Base-by-base conservation (phyloP, 1,139 yeast species). In the Debaryomyces robertsiae region DNA sequence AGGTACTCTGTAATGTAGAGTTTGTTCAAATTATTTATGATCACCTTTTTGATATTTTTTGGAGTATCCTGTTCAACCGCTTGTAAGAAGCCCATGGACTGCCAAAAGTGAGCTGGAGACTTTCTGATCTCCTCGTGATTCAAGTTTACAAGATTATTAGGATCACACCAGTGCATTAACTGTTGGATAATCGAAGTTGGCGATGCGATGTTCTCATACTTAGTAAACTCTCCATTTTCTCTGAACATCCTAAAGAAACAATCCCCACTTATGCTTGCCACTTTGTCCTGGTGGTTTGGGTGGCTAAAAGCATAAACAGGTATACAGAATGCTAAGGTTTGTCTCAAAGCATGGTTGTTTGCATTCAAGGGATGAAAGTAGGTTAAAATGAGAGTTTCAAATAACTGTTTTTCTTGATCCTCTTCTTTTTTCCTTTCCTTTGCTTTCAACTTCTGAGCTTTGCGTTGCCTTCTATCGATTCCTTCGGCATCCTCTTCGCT, bases 301-400 rank as follows among this genome's bases (percentile, higher is more conserved):
- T 85, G 91, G 30, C 96, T 86, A 57, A 81, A 87, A 27, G 95
- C 84, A 58, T 88, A 90, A 1, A 88, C 96, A 0, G 98, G 98
- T 28, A 93, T 73, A 56, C 96, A 90, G 57, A 88, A 90, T 9
- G 95, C 81, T 45, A 91, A 77, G 1, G 88, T 85, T 62, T 93
- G 98, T 42, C 84, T 75, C 47, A 91, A 68, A 13, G 82, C 80
- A 45, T 79, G 83, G 52, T 90, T 89, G 10, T 68, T 63, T 4
- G 77, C 63, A 37, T 84, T 82, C 2, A 68, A 60, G 0, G 91
- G 89, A 43, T 85, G 82, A 62, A 88, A 90, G 54, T 89, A 91
- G 1, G 86, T 77, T 39, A 87, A 63, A 4, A 91, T 66, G 43
- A 90, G 68, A 0, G 87, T 79, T 57, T 84, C 91, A 47, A 90